phyloP scores from a whole-genome alignment of 164 flowering plant genomes.

The Echeveria elegans region DNA sequence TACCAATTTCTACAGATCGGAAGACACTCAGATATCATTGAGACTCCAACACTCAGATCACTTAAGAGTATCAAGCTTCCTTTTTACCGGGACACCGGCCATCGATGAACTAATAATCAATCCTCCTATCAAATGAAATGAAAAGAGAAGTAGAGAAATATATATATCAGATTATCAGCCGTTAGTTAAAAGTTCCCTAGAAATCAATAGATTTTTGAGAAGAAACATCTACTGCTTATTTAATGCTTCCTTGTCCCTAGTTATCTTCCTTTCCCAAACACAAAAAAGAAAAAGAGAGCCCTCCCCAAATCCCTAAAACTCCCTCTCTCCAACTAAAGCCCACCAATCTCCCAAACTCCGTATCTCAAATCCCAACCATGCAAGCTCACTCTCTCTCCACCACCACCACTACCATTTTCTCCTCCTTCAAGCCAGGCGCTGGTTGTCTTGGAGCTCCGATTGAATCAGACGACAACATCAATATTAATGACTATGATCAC shows the following conservation, averaged over 20 bases:
- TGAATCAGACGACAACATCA: constrained; percentile 7
- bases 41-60: not conserved
- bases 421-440: not conserved
- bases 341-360: not conserved
- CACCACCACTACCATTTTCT: not conserved
- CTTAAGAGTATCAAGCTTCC: no score
- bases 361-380: constrained; percentile 4
- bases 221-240: not conserved
- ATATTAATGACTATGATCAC: constrained; percentile 40
- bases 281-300: not conserved
- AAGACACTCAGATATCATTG: no score
- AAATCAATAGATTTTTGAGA: not conserved
- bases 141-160: not conserved
- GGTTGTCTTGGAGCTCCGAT: not conserved
- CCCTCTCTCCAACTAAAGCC: not conserved
- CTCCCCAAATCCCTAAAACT: not conserved
- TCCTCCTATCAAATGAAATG: no score
- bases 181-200: not conserved
- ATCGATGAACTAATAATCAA: not conserved
- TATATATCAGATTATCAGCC: no score
- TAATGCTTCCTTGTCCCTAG: constrained; percentile 6
- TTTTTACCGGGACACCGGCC: no score
- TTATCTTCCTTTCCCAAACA: constrained; percentile 4
- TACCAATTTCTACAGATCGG: no score
- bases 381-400: not conserved